phyloP scores from a whole-genome alignment of 148 eudicot species.

The Vaccinium myrtillus region DNA sequence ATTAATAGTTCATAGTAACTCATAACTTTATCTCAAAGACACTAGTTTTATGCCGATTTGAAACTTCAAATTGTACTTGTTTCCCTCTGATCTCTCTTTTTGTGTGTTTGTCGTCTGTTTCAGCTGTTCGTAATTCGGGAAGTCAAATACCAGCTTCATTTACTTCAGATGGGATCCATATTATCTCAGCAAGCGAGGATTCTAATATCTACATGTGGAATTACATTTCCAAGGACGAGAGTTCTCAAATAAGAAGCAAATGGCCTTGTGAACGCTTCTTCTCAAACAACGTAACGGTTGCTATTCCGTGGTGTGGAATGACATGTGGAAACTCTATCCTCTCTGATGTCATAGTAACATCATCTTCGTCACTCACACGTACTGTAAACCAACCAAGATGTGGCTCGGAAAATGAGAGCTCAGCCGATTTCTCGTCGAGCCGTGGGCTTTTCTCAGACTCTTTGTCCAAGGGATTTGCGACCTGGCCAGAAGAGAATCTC shows the following conservation, averaged over 20 bases:
- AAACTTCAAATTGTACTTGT: neutral
- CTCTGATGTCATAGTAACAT: neutral
- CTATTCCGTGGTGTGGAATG: slow-evolving; percentile 74
- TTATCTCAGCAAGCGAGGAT: slow-evolving; percentile 71
- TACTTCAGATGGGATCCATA: slow-evolving; percentile 66
- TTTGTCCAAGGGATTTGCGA: slow-evolving; percentile 60
- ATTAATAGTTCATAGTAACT: neutral
- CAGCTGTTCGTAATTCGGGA: slow-evolving; percentile 51
- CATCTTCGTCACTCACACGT: neutral
- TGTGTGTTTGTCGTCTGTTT: neutral
- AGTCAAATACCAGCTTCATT: slow-evolving; percentile 56
- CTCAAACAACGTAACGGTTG: slow-evolving; percentile 53
- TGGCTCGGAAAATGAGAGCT: slow-evolving; percentile 28
- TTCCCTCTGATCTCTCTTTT: neutral
- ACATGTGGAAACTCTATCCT: slow-evolving; percentile 21
- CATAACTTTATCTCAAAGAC: neutral
- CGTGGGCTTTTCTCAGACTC: slow-evolving; percentile 48
- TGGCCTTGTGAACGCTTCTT: slow-evolving; percentile 63
- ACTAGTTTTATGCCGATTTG: neutral
- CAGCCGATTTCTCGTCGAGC: slow-evolving; percentile 44
- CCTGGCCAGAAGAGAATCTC: slow-evolving; percentile 93
- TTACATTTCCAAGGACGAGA: slow-evolving; percentile 26
- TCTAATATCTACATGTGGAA: slow-evolving; percentile 71
- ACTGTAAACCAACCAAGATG: neutral
- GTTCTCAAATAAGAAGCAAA: slow-evolving; percentile 33